A percentile compares a stretch with the other conserved stretches of the same genome.
These are phyloP conservation scores for Dipodascopsis uninucleata DNA, from an alignment of 805 yeast genomes.

Conservation along the genomic window DNA sequence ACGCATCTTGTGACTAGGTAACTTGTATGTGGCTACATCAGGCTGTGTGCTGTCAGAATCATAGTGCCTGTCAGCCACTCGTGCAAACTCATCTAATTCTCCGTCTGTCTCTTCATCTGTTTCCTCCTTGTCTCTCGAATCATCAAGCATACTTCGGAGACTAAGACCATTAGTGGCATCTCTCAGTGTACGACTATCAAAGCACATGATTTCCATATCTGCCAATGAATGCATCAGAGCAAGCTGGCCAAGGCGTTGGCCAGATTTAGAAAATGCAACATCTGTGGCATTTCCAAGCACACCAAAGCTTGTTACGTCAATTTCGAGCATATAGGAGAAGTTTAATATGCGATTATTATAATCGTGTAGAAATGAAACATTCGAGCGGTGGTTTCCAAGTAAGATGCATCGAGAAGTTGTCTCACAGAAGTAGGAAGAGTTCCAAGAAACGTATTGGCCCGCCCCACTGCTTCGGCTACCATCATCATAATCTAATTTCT, in stretches of 20 bases:
- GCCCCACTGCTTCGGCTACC: too few species aligned
- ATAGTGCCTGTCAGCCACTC: too few species aligned
- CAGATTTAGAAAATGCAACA: constrained; percentile 11
- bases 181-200: constrained; percentile 3
- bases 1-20: background rate
- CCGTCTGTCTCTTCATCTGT: too few species aligned
- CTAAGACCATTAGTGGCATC: background rate
- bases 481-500: constrained; percentile 4
- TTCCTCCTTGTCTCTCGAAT: too few species aligned
- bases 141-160: too few species aligned
- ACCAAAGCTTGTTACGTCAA: constrained; percentile 16
- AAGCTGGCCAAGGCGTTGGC: constrained; percentile 10
- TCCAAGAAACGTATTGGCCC: constrained; percentile 9
- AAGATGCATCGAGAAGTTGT: constrained; percentile 2
- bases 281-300: constrained; percentile 5
- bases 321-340: constrained; percentile 7
- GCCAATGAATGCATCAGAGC: constrained; percentile 6
- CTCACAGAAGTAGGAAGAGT: constrained; percentile 4
- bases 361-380: constrained; percentile 9
- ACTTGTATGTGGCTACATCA: too few species aligned
- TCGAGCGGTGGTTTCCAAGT: constrained; percentile 5
- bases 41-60: too few species aligned
- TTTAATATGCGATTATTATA: constrained; percentile 13
- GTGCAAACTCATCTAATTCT: too few species aligned
- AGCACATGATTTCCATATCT: constrained; percentile 20